Percentiles rank a stretch among this genome's conserved stretches.
Evolutionary conservation across 139 green algal genomes (phyloP).

Genomic region (Chlamydomonas schloesseri): DNA sequence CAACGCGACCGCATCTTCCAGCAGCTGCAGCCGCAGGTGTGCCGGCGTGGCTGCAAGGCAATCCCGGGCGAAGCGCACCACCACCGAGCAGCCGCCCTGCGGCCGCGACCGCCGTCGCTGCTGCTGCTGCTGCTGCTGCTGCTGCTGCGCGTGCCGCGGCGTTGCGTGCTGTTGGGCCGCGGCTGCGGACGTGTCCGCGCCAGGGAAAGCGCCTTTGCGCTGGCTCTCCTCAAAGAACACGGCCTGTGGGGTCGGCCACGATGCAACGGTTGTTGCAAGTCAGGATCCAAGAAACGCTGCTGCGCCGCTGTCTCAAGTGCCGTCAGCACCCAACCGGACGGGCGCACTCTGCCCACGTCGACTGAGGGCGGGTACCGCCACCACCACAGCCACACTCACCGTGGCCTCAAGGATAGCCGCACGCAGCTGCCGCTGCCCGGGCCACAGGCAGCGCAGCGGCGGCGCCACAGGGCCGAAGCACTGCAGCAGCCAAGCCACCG

Average conservation of each 20-base stretch:
- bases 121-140: no score
- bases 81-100: not conserved
- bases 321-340: no score
- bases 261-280: no score
- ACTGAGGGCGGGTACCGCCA: no score
- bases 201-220: no score
- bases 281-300: no score
- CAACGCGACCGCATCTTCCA: conserved; percentile 3
- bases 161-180: no score
- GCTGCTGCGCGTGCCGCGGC: no score
- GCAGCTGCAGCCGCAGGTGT: conserved; percentile 1
- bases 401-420: conserved; percentile 2
- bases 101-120: no score
- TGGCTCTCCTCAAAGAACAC: not conserved
- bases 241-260: not conserved
- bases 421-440: not conserved
- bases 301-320: no score
- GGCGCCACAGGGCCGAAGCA: conserved; percentile 2
- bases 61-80: conserved; percentile 5
- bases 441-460: conserved; percentile 19
- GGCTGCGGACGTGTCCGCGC: no score
- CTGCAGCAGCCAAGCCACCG: conserved; percentile 29
- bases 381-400: not conserved
- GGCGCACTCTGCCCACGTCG: no score
- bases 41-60: not conserved